Evolutionary conservation across 192 early-diverging fungal species (phyloP).

Genomic region (Mortierella claussenii): DNA sequence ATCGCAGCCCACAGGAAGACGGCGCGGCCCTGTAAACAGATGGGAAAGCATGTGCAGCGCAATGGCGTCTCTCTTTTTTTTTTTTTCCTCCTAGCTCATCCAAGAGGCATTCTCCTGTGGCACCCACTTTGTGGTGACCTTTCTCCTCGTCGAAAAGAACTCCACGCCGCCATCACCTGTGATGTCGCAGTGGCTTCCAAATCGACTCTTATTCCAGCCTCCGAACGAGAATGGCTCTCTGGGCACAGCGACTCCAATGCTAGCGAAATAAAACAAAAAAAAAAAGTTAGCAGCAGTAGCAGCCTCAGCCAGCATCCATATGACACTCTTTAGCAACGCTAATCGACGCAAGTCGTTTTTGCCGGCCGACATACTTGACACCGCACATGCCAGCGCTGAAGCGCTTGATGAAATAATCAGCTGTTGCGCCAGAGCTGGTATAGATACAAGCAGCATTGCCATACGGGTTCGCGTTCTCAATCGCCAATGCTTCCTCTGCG

Average conservation of each 20-base stretch:
- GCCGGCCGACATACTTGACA: conserved; percentile 73
- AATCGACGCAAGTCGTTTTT: too few species aligned
- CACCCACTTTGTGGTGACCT: conserved; percentile 85
- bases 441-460: conserved; percentile 83
- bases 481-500: conserved; percentile 72
- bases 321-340: too few species aligned
- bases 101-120: conserved; percentile 66
- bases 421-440: conserved; percentile 68
- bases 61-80: conserved; percentile 9
- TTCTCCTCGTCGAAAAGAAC: conserved; percentile 78
- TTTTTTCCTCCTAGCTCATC: conserved; percentile 57
- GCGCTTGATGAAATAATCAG: conserved; percentile 74
- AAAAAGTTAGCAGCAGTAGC: too few species aligned
- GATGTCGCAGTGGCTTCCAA: conserved; percentile 75
- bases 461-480: conserved; percentile 78
- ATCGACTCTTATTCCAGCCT: conserved; percentile 74
- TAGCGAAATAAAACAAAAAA: not conserved
- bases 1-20: too few species aligned
- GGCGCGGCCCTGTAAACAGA: too few species aligned
- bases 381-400: conserved; percentile 85
- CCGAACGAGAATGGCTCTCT: conserved; percentile 88
- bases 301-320: too few species aligned
- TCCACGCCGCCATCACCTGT: conserved; percentile 79
- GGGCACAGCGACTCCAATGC: conserved; percentile 51
- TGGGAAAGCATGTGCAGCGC: too few species aligned